A percentile compares a stretch with the other conserved stretches of the same genome.
Evolutionary conservation across 2,329 filamentous ascomycete species (phyloP).

Genomic region (Emergomyces pasteurianus): DNA sequence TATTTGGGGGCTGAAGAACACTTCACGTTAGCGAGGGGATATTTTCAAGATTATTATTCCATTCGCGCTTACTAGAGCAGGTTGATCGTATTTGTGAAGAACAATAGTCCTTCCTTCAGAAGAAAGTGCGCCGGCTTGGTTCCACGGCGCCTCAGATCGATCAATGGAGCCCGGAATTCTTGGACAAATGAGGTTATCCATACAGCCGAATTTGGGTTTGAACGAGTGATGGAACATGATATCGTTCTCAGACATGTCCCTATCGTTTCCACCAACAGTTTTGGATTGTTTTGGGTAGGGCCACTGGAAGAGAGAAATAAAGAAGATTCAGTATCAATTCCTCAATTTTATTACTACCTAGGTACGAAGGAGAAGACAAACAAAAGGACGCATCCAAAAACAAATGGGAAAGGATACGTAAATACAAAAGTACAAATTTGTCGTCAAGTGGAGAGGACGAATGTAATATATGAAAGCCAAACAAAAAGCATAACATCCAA

Average conservation of each 20-base stretch:
- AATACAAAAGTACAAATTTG: constrained; percentile 17
- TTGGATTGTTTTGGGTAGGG: constrained; percentile 73
- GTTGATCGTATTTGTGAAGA: constrained; percentile 3
- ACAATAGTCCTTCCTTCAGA: constrained; percentile 46
- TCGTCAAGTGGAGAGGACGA: constrained; percentile 10
- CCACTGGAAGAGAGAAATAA: constrained; percentile 49
- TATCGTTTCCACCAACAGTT: constrained; percentile 49
- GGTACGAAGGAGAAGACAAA: constrained; percentile 2
- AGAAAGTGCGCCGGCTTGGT: constrained; percentile 46
- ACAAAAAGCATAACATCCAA: constrained; percentile 26
- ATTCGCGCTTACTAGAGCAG: not conserved
- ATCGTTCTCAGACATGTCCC: constrained; percentile 51
- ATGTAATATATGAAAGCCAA: constrained; percentile 19
- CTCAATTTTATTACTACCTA: constrained; percentile 26
- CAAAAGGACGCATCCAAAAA: not conserved
- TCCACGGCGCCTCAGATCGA: constrained; percentile 30
- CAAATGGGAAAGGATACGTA: constrained; percentile 5
- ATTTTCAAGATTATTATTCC: not conserved
- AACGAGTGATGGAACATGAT: constrained; percentile 58
- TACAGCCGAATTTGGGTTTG: constrained; percentile 68
- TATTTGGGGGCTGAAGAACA: constrained; percentile 15
- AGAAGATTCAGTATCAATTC: constrained; percentile 28
- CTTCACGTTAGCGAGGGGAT: not conserved
- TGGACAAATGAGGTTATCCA: constrained; percentile 59
- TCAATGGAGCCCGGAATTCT: constrained; percentile 15